These are phyloP conservation scores for Colletotrichum sp. DNA, from an alignment of 2,329 filamentous ascomycete genomes.

Conservation along the genomic window DNA sequence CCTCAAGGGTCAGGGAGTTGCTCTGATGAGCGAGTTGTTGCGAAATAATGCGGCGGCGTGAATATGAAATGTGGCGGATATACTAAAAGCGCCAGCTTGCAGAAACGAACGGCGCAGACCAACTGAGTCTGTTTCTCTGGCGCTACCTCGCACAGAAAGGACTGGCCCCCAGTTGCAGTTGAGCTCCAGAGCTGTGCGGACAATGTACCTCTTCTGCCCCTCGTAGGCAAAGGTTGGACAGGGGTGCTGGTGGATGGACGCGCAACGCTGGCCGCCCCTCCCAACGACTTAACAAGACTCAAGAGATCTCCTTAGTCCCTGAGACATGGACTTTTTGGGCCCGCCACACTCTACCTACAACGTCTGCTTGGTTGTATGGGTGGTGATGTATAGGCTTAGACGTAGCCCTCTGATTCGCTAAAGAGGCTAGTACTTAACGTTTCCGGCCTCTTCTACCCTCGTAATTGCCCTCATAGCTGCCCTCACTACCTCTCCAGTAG, in stretches of 20 bases:
- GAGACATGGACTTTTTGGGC: too few relatives aligned
- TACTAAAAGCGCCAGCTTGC: background rate
- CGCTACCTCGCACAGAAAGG: background rate
- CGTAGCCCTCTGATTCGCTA: too few relatives aligned
- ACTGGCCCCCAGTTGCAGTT: background rate
- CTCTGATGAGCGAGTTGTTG: background rate
- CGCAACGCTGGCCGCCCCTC: conserved; percentile 2
- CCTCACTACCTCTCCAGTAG: too few relatives aligned
- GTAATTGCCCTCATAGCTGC: too few relatives aligned
- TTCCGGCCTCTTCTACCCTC: too few relatives aligned
- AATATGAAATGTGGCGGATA: background rate
- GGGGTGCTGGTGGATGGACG: background rate
- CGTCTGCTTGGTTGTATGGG: too few relatives aligned
- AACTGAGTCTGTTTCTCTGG: background rate
- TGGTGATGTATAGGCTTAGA: too few relatives aligned
- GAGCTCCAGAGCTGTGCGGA: background rate
- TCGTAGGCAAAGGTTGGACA: background rate
- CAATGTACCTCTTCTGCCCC: background rate
- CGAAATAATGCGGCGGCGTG: background rate
- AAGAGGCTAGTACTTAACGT: too few relatives aligned
- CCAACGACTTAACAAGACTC: background rate
- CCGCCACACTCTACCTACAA: too few relatives aligned
- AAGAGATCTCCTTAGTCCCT: too few relatives aligned
- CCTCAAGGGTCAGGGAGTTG: background rate
- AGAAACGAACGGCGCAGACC: background rate